Evolutionary conservation across 108 stramenopile genomes (phyloP).

Genomic region (Pseudonitzschia multistriata): DNA sequence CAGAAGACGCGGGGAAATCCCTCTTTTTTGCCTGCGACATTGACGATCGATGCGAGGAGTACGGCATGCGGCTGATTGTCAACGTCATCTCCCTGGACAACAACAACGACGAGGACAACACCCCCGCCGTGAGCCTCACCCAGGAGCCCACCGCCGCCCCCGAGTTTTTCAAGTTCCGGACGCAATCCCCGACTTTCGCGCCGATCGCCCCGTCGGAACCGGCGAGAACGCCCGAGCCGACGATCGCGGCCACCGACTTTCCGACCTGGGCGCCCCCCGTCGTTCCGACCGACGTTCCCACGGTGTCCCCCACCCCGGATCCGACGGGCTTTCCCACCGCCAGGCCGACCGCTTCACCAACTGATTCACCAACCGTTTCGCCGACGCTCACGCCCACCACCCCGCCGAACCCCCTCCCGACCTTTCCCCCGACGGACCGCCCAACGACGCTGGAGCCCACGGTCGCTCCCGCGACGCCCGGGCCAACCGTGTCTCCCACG

Average conservation of each 20-base stretch:
- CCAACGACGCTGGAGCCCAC: neutral
- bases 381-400: neutral
- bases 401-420: neutral
- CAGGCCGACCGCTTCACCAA: neutral
- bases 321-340: neutral
- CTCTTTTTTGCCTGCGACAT: slow-evolving; percentile 16
- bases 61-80: slow-evolving; percentile 6
- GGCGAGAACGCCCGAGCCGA: neutral
- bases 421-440: neutral
- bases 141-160: neutral
- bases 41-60: neutral
- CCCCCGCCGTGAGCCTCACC: neutral
- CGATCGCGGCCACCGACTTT: neutral
- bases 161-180: neutral
- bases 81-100: neutral
- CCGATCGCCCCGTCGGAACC: neutral
- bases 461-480: neutral
- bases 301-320: neutral
- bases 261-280: neutral
- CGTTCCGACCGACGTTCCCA: neutral
- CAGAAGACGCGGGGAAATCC: slow-evolving; percentile 1
- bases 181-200: neutral
- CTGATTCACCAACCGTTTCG: neutral
- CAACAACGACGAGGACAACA: neutral
- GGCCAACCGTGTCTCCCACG: neutral